Evolutionary conservation across 805 yeast species (phyloP), one percentile per base, ranked within the genome.

Genomic region (Starmerella bombicola): DNA sequence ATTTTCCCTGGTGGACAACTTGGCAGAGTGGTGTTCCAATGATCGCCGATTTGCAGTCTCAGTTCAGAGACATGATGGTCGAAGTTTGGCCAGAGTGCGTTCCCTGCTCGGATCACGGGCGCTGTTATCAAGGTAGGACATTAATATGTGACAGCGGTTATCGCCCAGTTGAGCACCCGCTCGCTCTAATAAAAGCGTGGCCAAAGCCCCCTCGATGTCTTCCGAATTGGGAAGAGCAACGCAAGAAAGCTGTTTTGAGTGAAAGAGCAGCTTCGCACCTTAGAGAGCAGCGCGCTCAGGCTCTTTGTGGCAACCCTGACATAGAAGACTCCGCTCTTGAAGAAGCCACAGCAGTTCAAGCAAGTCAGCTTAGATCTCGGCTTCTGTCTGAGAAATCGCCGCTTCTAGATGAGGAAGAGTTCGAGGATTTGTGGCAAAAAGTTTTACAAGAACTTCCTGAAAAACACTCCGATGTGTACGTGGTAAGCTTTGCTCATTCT

Each of bases 61-160:
- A 15, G 10, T 35, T 35, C 17, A 40, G 49, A 17, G 44, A 31
- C n/a, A 25, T 26, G 7, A 35, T 49, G 42, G 53, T 48, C 35
- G 36, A 22, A 4, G 41, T 30, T 22, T 40, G 50, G 41, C 53
- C 53, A 12, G 38, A 30, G 17, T 88, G 98, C 62, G 61, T 71
- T 3, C 71, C 71, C 20, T 88, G 97, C 56, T 96, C 97, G 2
- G 70, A 67, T 3, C 77, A 86, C 60, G 91, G 86, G 0, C 65
- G 72, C 29, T 88, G 97, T 60, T 74, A 68, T 48, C 72, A 74
- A 19, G 56, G 67, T 33, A 64, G 80, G 51, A 64, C 68, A 38
- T 54, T 81, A 7, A 74, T 70, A 42, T 88, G 98, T 60, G 76
- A 73, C 50, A 76, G 75, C 33, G 93, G 78, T 42, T 80, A 65